Evolutionary conservation across 495 filamentous ascomycete genomes (phyloP), one percentile per base, ranked within the genome.

Genomic region (Xylaria scruposa): DNA sequence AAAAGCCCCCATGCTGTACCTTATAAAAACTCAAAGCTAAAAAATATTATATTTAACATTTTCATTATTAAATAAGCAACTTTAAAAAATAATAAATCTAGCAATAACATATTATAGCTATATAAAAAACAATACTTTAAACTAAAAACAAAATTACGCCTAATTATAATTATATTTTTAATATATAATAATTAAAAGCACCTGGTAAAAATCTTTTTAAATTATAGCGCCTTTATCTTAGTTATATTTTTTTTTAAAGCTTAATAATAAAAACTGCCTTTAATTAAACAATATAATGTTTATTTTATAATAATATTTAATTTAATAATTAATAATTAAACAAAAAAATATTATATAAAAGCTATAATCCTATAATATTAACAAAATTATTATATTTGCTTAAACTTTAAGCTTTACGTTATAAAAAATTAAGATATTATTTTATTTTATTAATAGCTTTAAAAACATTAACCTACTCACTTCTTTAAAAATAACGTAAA

Each of bases 301-400:
- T 15, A 15, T 19, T 7, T 51, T n/a, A 19, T 51, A 51, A 1
- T 1, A 12, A 15, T 15, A 19, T 51, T 51, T 24, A 51, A 51
- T 51, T 51, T 24, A n/a, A n/a, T 51, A 51, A 7, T 51, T 44
- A 44, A 51, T 24, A 51, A 51, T 29, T 15, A 58, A 29, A 31
- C 26, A 29, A 58, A 31, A 29, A 58, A 58, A 31, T 58, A 58
- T 31, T 58, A 58, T 58, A 58, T 31, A 58, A 31, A 58, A 29
- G 3, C 6, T 13, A 10, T 58, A 58, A 24, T 58, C 9, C 31
- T 58, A 29, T 29, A 58, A 31, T 31, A 58, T n/a, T 58, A 58
- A 58, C 4, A 58, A 29, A 31, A 58, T 31, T 31, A 58, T n/a
- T 58, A 10, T 58, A 58, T 13, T 0, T 6, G n/a, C 1, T 29